phyloP scores from a whole-genome alignment of 1,139 yeast genomes.

The Kodamaea alishanica region DNA sequence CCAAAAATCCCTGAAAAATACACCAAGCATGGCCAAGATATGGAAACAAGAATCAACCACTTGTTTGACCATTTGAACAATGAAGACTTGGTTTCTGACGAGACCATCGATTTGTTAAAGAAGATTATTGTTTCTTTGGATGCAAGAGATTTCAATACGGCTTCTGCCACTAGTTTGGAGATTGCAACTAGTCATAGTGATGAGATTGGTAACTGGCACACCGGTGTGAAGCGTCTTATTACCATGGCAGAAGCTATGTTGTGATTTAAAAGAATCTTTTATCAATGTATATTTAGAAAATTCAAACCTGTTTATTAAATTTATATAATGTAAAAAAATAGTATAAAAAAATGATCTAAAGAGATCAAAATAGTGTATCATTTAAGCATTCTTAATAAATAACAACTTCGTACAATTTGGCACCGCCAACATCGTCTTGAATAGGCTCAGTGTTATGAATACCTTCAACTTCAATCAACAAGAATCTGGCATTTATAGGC shows the following conservation, averaged over 20 bases:
- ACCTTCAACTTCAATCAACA: constrained; percentile 51
- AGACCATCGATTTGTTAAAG: constrained; percentile 53
- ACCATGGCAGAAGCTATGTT: constrained; percentile 62
- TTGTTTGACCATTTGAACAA: constrained; percentile 80
- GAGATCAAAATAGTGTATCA: neutral
- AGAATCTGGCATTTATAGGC: constrained; percentile 31
- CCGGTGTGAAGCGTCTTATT: constrained; percentile 85
- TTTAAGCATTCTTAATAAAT: constrained; percentile 18
- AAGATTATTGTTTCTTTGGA: constrained; percentile 51
- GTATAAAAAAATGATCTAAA: neutral
- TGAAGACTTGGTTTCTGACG: constrained; percentile 58
- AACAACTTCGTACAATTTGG: constrained; percentile 53
- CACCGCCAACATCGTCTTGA: constrained; percentile 44
- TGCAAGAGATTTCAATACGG: constrained; percentile 54
- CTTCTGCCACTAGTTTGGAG: constrained; percentile 53
- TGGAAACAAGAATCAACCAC: constrained; percentile 75
- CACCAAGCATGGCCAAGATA: constrained; percentile 70
- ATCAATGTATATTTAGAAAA: neutral
- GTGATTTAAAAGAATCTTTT: neutral
- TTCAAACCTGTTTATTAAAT: neutral
- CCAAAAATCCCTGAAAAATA: constrained; percentile 77
- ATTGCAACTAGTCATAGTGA: constrained; percentile 64
- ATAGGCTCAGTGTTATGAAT: constrained; percentile 35
- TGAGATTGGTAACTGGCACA: constrained; percentile 90
- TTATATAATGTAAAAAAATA: neutral